Evolutionary conservation across 805 yeast species (phyloP).

Genomic region (Lipomyces starkeyi): DNA sequence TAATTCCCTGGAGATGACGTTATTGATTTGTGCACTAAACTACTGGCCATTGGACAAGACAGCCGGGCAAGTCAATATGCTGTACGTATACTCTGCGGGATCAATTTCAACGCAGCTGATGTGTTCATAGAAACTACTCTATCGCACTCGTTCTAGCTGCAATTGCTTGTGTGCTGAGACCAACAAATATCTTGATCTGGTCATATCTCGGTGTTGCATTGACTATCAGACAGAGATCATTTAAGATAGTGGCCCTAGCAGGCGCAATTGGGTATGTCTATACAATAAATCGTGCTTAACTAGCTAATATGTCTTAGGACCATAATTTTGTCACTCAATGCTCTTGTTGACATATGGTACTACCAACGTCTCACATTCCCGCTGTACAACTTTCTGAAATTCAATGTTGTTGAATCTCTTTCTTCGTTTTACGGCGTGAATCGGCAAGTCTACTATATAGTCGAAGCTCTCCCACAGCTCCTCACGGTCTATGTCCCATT

Average conservation of each 20-base stretch:
- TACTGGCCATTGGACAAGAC: slow-evolving; percentile 69
- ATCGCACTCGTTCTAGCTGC: slow-evolving; percentile 49
- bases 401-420: slow-evolving; percentile 74
- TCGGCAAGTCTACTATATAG: slow-evolving; percentile 81
- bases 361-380: slow-evolving; percentile 61
- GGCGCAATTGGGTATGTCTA: slow-evolving; percentile 32
- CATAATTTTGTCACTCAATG: slow-evolving; percentile 49
- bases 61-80: slow-evolving; percentile 5
- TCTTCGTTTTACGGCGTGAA: slow-evolving; percentile 85
- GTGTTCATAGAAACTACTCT: slow-evolving; percentile 39
- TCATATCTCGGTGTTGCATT: slow-evolving; percentile 56
- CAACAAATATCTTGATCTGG: slow-evolving; percentile 87
- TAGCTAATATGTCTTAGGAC: slow-evolving; percentile 34
- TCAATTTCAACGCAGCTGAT: background rate
- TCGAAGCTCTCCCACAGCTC: slow-evolving; percentile 82
- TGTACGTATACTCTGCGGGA: slow-evolving; percentile 1
- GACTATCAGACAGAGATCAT: slow-evolving; percentile 34
- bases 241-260: slow-evolving; percentile 20
- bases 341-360: slow-evolving; percentile 61
- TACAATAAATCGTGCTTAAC: background rate
- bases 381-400: slow-evolving; percentile 68
- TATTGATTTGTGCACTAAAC: slow-evolving; percentile 69
- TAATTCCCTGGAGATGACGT: slow-evolving; percentile 76
- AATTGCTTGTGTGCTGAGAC: slow-evolving; percentile 62
- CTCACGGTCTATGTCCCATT: slow-evolving; percentile 71